A percentile compares a stretch with the other conserved stretches of the same genome.
Evolutionary conservation across 306 rosid genomes (phyloP).

Genomic region (Sesbania bispinosa): DNA sequence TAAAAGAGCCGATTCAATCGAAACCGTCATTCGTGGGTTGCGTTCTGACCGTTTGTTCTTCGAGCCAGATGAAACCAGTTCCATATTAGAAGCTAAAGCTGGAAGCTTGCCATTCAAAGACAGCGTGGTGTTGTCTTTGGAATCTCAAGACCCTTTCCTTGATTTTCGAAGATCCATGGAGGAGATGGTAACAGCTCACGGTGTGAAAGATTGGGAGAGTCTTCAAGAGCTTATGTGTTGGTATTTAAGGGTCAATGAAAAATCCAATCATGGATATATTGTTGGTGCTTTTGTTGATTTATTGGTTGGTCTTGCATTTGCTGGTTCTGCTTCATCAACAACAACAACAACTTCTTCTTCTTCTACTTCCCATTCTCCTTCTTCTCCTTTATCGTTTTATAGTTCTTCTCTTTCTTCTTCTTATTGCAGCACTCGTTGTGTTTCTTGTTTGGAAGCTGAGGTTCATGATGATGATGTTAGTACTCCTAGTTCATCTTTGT

Average conservation of each 20-base stretch:
- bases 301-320: constrained; percentile 47
- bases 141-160: constrained; percentile 64
- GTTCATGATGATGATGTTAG: constrained; percentile 21
- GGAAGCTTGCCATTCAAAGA: constrained; percentile 51
- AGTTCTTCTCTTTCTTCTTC: constrained; percentile 50
- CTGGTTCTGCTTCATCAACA: neutral
- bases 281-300: constrained; percentile 85
- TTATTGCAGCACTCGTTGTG: constrained; percentile 40
- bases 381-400: constrained; percentile 54
- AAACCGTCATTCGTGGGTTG: constrained; percentile 54
- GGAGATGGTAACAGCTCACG: constrained; percentile 84
- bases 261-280: constrained; percentile 56
- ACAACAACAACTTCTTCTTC: neutral
- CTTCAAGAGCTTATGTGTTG: constrained; percentile 74
- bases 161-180: constrained; percentile 87
- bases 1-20: constrained; percentile 34
- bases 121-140: constrained; percentile 60
- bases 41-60: constrained; percentile 72
- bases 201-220: constrained; percentile 60
- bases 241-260: constrained; percentile 65
- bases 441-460: constrained; percentile 48
- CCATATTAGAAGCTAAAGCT: constrained; percentile 43
- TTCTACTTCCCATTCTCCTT: constrained; percentile 28
- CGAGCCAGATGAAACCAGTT: constrained; percentile 58
- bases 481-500: constrained; percentile 42